A percentile compares a stretch with the other conserved stretches of the same genome.
phyloP scores from a whole-genome alignment of 331 rosid species.

The Malus hybrid region DNA sequence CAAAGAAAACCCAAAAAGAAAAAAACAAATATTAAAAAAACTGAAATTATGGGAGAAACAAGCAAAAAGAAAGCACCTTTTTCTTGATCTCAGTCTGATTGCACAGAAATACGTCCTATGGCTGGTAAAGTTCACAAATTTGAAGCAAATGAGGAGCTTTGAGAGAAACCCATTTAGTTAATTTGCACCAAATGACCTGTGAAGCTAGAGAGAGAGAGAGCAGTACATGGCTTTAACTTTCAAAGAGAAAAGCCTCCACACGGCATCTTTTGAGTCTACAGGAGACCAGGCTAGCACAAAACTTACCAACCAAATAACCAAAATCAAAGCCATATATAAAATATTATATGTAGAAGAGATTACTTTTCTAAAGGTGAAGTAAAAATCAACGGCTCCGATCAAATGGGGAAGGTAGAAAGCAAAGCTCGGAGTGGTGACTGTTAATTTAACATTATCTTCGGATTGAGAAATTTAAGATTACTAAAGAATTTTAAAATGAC shows the following conservation, averaged over 20 bases:
- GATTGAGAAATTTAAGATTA: no score
- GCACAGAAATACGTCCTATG: not conserved
- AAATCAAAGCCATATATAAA: not conserved
- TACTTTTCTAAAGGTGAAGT: not conserved
- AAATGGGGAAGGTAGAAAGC: not conserved
- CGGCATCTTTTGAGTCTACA: slow-evolving; percentile 25
- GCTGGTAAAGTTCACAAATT: slow-evolving; percentile 1
- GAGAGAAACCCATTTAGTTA: slow-evolving; percentile 17
- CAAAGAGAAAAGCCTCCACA: slow-evolving; percentile 26
- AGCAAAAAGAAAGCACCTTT: slow-evolving; percentile 3
- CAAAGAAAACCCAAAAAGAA: not conserved
- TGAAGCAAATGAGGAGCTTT: not conserved
- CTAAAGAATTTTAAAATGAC: no score
- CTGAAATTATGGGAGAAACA: not conserved
- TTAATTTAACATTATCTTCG: not conserved
- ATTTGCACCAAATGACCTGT: slow-evolving; percentile 12
- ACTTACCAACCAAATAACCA: slow-evolving; percentile 21
- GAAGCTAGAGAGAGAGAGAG: slow-evolving; percentile 5
- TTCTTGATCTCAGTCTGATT: slow-evolving; percentile 10
- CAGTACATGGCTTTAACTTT: not conserved
- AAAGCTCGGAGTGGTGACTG: not conserved
- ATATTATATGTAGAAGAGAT: not conserved
- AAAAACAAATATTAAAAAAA: not conserved
- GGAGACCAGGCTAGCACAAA: slow-evolving; percentile 18
- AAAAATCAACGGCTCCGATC: not conserved